Conservation (phyloP, 2,329 filamentous ascomycete genomes). For the Aspergillus novoparasiticus region DNA sequence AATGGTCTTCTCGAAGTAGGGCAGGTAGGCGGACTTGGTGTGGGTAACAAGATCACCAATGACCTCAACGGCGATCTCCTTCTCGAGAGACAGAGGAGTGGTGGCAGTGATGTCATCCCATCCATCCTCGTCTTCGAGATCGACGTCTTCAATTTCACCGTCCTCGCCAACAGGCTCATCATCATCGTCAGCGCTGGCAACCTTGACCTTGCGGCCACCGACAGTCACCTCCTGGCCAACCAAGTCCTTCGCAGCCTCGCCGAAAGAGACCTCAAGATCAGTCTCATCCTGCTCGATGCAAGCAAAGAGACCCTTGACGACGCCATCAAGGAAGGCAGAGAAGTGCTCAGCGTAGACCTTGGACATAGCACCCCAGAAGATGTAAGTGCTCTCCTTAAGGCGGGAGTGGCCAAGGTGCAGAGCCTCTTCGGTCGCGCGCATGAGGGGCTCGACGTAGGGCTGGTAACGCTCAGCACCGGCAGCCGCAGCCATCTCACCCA, state of each 20-base stretch:
- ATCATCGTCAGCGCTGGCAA: slow-evolving; percentile 66
- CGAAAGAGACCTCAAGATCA: slow-evolving; percentile 74
- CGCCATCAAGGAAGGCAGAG: slow-evolving; percentile 49
- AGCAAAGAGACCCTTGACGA: slow-evolving; percentile 65
- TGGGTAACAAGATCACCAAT: slow-evolving; percentile 89
- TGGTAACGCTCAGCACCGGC: slow-evolving; percentile 86
- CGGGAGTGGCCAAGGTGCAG: slow-evolving; percentile 85
- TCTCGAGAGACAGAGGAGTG: slow-evolving; percentile 88
- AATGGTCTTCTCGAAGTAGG: slow-evolving; percentile 87
- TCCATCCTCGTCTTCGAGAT: slow-evolving; percentile 77
- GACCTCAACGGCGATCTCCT: slow-evolving; percentile 95
- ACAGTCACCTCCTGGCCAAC: slow-evolving; percentile 76
- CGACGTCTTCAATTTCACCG: slow-evolving; percentile 63
- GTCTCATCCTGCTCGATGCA: slow-evolving; percentile 88
- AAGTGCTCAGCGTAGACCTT: slow-evolving; percentile 82
- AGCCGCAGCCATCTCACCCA: slow-evolving; percentile 88
- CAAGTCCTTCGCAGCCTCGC: slow-evolving; percentile 72
- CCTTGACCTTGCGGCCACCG: slow-evolving; percentile 82
- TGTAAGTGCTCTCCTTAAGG: slow-evolving; percentile 94
- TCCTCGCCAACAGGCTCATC: slow-evolving; percentile 54
- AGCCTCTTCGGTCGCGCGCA: slow-evolving; percentile 90
- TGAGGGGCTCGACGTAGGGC: slow-evolving; percentile 85
- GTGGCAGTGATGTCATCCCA: slow-evolving; percentile 83
- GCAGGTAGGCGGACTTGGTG: slow-evolving; percentile 76
- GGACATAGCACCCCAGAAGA: slow-evolving; percentile 91